phyloP scores from a whole-genome alignment of 768 basidiomycete species.

The Omphalotus guepiniiformis region DNA sequence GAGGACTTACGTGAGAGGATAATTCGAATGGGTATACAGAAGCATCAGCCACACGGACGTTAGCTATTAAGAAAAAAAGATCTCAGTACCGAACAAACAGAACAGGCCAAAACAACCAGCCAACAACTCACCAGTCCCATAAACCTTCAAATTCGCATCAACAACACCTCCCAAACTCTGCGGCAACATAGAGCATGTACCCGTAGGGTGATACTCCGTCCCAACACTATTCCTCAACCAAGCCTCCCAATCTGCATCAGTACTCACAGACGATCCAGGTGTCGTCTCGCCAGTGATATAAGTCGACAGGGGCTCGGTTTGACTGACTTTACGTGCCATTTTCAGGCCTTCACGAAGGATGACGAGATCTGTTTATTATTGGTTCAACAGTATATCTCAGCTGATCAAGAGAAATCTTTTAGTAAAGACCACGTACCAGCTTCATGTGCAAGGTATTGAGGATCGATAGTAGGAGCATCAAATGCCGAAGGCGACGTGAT shows the following conservation, averaged over 20 bases:
- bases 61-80: conserved; percentile 25
- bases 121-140: conserved; percentile 38
- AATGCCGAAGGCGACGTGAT: conserved; percentile 48
- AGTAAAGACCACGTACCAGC: conserved; percentile 26
- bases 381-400: not conserved
- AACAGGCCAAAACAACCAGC: not conserved
- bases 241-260: conserved; percentile 52
- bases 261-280: conserved; percentile 46
- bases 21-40: conserved; percentile 23
- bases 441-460: conserved; percentile 41
- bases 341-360: conserved; percentile 43
- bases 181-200: conserved; percentile 57
- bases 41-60: conserved; percentile 37
- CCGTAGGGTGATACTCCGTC: conserved; percentile 60
- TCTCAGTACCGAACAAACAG: not conserved
- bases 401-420: not conserved
- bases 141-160: conserved; percentile 49
- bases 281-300: conserved; percentile 23
- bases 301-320: conserved; percentile 36
- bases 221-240: conserved; percentile 41
- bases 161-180: conserved; percentile 54
- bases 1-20: conserved; percentile 19
- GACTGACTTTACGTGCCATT: conserved; percentile 42
- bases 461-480: conserved; percentile 47
- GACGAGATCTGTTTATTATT: conserved; percentile 20